Evolutionary conservation across 495 filamentous ascomycete species (phyloP), one percentile per base, ranked within the genome.

Genomic region (Neurospora pannonica): DNA sequence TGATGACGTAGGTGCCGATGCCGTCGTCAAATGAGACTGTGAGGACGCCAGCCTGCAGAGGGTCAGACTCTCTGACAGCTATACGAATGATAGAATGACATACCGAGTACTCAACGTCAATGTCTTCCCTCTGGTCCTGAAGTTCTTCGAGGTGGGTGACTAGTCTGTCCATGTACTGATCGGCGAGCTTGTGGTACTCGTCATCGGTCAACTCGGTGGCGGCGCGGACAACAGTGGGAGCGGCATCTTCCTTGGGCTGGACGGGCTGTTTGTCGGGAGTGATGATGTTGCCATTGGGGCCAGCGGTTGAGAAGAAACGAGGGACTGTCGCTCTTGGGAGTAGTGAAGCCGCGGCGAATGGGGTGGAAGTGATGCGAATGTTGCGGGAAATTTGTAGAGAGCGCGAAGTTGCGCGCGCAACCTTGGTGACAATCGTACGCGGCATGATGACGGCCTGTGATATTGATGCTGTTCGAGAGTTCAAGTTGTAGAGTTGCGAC

Each of bases 1-100:
- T 98, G 79, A 99, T 86, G 3, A 98, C 92, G 77, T 94, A 99
- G 31, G 89, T 94, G 70, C 95, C 95, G 15, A 88, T 79, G 0
- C 87, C 83, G 1, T 87, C 84, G 3, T 84, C 87, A 48, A 92
- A 83, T 28, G 81, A 83, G 74, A 98, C 81, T 74, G 90, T 95
- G 71, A 99, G 83, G 67, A 98, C 94, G 69, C 96, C 97, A 71
- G 93, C 89, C 93, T 97, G 75, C 46, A 15, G 34, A 24, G 54
- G 2, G 70, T 74, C 79, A 79, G 77, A 15, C 5, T 60, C 24
- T 60, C 21, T 60, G 48, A 60, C 48, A 28, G 5, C 11, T 15
- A 60, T 60, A 6, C 38, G 39, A 71, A 73, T 31, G 46, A 71
- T 70, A 84, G 70, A 81, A 84, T 24, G 46, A 83, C 85, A 48